Conservation (phyloP, 1,139 yeast genomes). For the Geotrichum carabidarum region DNA sequence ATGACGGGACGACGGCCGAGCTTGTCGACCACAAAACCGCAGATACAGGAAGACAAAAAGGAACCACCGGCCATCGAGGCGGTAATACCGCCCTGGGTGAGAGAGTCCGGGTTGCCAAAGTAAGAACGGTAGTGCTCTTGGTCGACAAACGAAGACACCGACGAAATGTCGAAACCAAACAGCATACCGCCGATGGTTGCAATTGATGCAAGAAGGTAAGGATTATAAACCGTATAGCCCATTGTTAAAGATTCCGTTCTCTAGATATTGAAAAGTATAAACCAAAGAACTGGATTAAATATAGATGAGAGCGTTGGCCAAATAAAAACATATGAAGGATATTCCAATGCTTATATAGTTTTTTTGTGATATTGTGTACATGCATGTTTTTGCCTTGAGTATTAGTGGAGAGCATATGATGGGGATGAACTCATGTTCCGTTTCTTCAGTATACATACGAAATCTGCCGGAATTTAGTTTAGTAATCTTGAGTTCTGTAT, state of each 20-base stretch:
- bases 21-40: conserved; percentile 53
- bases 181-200: conserved; percentile 92
- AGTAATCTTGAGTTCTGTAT: no score
- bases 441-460: no score
- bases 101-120: conserved; percentile 36
- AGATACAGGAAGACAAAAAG: conserved; percentile 41
- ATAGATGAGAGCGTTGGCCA: background rate
- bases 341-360: no score
- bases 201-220: conserved; percentile 40
- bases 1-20: conserved; percentile 73
- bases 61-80: conserved; percentile 97
- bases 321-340: background rate
- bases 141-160: conserved; percentile 83
- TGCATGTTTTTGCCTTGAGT: no score
- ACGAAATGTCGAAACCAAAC: conserved; percentile 93
- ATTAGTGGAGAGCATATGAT: no score
- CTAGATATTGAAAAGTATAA: background rate
- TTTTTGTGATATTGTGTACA: no score
- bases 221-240: conserved; percentile 34
- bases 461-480: no score
- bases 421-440: no score
- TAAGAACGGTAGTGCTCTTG: conserved; percentile 52
- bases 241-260: background rate
- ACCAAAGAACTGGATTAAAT: no score
- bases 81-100: conserved; percentile 81